Conservation (phyloP, 345 rosid species). For the Trapa incisa region DNA sequence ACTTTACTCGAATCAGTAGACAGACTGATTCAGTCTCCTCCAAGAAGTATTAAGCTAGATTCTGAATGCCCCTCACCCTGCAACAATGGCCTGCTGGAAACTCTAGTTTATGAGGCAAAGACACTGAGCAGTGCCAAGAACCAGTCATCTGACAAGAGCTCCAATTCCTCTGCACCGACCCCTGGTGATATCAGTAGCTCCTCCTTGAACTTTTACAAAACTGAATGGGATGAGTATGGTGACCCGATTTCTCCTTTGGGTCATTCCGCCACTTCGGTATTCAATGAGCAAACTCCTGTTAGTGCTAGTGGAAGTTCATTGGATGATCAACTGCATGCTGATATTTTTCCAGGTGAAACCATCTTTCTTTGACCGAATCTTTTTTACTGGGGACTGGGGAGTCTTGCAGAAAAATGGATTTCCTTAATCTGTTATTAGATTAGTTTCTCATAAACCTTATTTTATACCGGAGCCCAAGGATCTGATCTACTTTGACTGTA, state of each 20-base stretch:
- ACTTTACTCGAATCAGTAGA: conserved; percentile 60
- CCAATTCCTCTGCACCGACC: conserved; percentile 42
- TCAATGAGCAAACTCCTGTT: conserved; percentile 41
- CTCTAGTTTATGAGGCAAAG: conserved; percentile 75
- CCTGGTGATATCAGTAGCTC: conserved; percentile 46
- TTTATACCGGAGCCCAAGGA: not conserved
- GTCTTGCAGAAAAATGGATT: not conserved
- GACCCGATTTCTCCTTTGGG: conserved; percentile 50
- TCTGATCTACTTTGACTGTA: not conserved
- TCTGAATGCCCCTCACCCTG: conserved; percentile 46
- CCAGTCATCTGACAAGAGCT: conserved; percentile 51
- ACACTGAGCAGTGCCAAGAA: conserved; percentile 56
- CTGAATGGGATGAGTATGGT: conserved; percentile 50
- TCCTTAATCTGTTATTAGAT: not conserved
- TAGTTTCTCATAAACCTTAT: not conserved
- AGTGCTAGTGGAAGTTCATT: conserved; percentile 46
- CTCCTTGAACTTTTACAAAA: conserved; percentile 27
- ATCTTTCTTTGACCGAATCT: not conserved
- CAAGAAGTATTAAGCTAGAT: conserved; percentile 35
- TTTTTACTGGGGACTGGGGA: no score
- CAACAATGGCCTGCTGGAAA: conserved; percentile 88
- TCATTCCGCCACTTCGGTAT: conserved; percentile 45
- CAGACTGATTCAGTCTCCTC: conserved; percentile 76
- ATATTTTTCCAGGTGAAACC: conserved; percentile 32
- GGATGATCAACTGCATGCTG: conserved; percentile 43